These are phyloP conservation scores for Tetracentron sinense DNA, from an alignment of 164 flowering plant genomes.

Conservation along the genomic window DNA sequence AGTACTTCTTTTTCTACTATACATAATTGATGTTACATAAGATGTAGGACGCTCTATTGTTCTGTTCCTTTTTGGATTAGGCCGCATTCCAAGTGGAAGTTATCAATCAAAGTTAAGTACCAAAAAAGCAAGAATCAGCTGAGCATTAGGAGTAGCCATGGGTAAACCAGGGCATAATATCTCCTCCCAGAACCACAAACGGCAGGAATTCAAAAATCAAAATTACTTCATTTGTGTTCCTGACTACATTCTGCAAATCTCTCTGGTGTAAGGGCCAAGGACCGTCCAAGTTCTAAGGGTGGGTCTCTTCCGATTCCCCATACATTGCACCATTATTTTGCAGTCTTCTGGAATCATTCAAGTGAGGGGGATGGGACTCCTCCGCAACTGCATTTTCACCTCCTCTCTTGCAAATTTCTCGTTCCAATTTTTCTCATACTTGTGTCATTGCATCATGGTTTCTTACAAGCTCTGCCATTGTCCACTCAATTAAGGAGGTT, in stretches of 20 bases:
- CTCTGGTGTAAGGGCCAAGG: slow-evolving; percentile 7
- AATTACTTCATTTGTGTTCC: not conserved
- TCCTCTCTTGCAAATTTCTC: not conserved
- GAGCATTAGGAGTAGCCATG: not conserved
- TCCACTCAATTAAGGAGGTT: not conserved
- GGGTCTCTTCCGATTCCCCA: slow-evolving; percentile 14
- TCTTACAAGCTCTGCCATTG: not conserved
- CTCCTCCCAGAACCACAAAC: slow-evolving; percentile 1
- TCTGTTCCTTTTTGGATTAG: too few species aligned
- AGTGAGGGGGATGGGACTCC: not conserved
- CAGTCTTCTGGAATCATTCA: not conserved
- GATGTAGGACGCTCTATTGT: too few species aligned
- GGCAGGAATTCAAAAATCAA: not conserved
- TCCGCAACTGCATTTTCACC: not conserved
- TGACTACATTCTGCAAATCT: not conserved
- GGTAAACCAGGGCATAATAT: not conserved
- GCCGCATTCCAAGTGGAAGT: not conserved
- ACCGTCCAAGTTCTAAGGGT: slow-evolving; percentile 14
- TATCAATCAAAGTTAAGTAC: slow-evolving; percentile 8
- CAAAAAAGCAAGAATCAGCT: slow-evolving; percentile 6
- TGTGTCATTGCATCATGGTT: not conserved
- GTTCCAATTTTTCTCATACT: not conserved
- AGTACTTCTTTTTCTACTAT: too few species aligned
- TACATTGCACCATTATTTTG: not conserved
- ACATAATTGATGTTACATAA: too few species aligned